Evolutionary conservation across 1,284 basidiomycete species (phyloP), one percentile per base, ranked within the genome.

Genomic region (Abortiporus biennis): DNA sequence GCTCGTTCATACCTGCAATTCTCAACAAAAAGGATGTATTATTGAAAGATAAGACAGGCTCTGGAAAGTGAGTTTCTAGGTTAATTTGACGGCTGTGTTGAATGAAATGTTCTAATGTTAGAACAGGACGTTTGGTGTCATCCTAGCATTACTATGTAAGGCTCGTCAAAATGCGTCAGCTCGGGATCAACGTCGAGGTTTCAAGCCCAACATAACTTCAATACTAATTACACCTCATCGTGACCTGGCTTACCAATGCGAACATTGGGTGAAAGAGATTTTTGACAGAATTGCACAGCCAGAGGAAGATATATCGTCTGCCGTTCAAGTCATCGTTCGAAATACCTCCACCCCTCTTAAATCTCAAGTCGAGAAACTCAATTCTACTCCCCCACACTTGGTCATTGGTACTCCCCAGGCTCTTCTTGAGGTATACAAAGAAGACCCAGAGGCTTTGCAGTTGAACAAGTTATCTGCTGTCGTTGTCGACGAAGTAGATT

Each of bases 401-500:
- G 69, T 87, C 41, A 77, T 88, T 46, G 75, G 72, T 25, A 89
- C 86, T 1, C 84, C 85, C 2, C 74, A 80, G 45, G 82, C 80
- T 3, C 51, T 84, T 3, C 53, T 76, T 47, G 84, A 86, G 39
- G 65, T 78, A 19, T 63, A 75, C 16, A 54, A 69, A 30, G 54
- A 62, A 38, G 69, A 75, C 36, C 55, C 65, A 1, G 48, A 59
- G 15, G 67, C 62, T 6, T 54, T 85, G 16, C 66, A 68, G 40
- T 50, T 82, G 27, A 53, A 59, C 4, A 59, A 55, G 20, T 59
- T 84, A 34, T 72, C 72, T 4, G 72, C 71, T 2, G 68, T 89
- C 22, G 75, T 80, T 24, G 76, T 87, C 34, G 85, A 89, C 50
- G 85, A 89, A 56, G 78, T 76, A 33, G 86, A 89, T 51, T 80